A percentile compares a stretch with the other conserved stretches of the same genome.
phyloP scores from a whole-genome alignment of 345 rosid genomes.

The Ceriops tagal region DNA sequence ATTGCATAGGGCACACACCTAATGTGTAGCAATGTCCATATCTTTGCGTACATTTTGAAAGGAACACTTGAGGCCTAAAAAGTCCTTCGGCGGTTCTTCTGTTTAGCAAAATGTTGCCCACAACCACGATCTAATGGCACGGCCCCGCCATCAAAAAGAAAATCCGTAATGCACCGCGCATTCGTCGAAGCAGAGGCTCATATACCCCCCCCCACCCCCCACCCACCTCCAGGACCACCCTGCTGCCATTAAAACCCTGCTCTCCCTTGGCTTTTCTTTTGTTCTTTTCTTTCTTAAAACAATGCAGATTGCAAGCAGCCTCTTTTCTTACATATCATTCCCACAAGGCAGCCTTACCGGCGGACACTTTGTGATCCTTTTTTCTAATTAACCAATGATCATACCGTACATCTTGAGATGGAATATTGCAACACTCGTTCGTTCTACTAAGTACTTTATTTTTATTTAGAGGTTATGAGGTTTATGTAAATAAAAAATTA shows the following conservation, averaged over 20 bases:
- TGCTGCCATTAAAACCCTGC: constrained; percentile 12
- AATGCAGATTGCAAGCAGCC: too few species aligned
- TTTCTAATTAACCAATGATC: too few species aligned
- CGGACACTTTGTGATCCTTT: too few species aligned
- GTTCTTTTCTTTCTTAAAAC: too few species aligned
- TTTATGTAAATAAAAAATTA: too few species aligned
- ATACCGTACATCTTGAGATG: too few species aligned
- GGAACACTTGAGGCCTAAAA: constrained; percentile 20
- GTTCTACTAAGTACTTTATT: too few species aligned
- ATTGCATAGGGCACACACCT: not conserved
- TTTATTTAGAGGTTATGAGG: too few species aligned
- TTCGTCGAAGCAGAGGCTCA: not conserved
- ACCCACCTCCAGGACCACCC: constrained; percentile 24
- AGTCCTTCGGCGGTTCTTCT: not conserved
- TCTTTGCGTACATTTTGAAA: constrained; percentile 8
- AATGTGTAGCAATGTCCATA: constrained; percentile 1
- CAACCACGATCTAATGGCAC: not conserved
- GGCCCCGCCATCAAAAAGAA: constrained; percentile 1
- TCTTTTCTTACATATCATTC: too few species aligned
- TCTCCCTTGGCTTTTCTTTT: constrained; percentile 24
- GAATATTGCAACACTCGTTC: too few species aligned
- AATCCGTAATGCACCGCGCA: not conserved
- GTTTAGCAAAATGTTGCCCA: constrained; percentile 4
- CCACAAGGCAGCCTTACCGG: too few species aligned
- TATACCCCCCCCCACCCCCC: not conserved